Evolutionary conservation across 352 stramenopile species (phyloP).

Genomic region (Bremia lactucae): DNA sequence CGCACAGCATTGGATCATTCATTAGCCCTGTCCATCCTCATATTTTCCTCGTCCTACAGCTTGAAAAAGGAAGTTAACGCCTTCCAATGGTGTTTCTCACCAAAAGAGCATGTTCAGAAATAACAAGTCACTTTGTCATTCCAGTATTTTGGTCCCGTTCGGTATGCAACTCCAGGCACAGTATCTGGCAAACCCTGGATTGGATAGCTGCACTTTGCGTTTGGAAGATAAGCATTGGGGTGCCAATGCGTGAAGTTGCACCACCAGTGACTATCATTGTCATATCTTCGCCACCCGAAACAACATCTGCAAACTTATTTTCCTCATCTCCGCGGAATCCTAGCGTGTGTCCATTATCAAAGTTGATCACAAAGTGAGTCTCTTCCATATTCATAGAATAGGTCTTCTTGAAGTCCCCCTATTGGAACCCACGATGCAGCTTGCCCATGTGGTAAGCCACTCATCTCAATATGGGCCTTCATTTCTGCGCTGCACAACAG

Average conservation of each 20-base stretch:
- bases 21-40: not conserved
- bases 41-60: not conserved
- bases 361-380: not conserved
- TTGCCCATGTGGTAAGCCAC: not conserved
- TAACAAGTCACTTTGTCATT: too few relatives aligned
- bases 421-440: not conserved
- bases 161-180: not conserved
- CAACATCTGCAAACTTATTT: not conserved
- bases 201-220: not conserved
- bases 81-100: too few relatives aligned
- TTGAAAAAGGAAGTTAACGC: too few relatives aligned
- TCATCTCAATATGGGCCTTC: not conserved
- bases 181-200: not conserved
- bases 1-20: not conserved
- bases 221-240: not conserved
- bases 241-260: not conserved
- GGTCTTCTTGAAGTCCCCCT: not conserved
- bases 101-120: too few relatives aligned
- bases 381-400: not conserved
- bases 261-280: not conserved
- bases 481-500: not conserved
- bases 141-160: too few relatives aligned
- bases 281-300: not conserved
- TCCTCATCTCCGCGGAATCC: not conserved
- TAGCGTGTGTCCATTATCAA: not conserved